phyloP scores from a whole-genome alignment of 768 basidiomycete genomes.

The Steccherinum ochraceum region DNA sequence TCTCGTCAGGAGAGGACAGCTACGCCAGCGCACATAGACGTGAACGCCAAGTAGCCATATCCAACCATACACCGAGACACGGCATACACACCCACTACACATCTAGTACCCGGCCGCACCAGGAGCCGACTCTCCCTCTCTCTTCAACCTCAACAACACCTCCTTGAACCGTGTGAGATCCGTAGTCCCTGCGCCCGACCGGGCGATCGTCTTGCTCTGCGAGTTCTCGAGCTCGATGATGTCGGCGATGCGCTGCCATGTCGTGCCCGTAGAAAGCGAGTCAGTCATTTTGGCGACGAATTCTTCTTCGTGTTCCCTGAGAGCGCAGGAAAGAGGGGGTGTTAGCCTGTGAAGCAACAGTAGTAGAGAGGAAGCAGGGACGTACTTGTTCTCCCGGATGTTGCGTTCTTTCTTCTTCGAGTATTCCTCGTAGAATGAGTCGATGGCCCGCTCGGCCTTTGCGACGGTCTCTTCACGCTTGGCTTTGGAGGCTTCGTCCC shows the following conservation, averaged over 20 bases:
- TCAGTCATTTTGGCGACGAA: slow-evolving; percentile 70
- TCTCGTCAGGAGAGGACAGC: too few species aligned
- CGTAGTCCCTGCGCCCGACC: slow-evolving; percentile 80
- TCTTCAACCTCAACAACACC: slow-evolving; percentile 78
- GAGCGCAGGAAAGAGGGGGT: too few species aligned
- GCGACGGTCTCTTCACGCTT: slow-evolving; percentile 78
- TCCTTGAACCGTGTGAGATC: slow-evolving; percentile 91
- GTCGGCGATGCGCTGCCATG: slow-evolving; percentile 91
- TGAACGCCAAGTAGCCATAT: neutral
- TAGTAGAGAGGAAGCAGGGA: slow-evolving; percentile 7
- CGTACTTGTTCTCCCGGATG: slow-evolving; percentile 94
- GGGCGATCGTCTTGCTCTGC: slow-evolving; percentile 92
- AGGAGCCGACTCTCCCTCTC: slow-evolving; percentile 88
- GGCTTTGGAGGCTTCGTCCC: slow-evolving; percentile 74
- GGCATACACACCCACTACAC: slow-evolving; percentile 1
- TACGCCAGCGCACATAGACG: too few species aligned
- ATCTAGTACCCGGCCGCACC: slow-evolving; percentile 86
- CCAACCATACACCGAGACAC: neutral
- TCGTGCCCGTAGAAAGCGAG: slow-evolving; percentile 81
- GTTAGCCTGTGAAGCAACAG: neutral
- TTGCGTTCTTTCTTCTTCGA: slow-evolving; percentile 82
- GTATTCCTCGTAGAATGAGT: slow-evolving; percentile 88
- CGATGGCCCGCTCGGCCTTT: slow-evolving; percentile 81
- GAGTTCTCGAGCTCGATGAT: slow-evolving; percentile 89
- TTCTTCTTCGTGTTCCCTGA: slow-evolving; percentile 81